Base-by-base conservation (phyloP, 2,329 filamentous ascomycete genomes). In the Penicillium sp. region DNA sequence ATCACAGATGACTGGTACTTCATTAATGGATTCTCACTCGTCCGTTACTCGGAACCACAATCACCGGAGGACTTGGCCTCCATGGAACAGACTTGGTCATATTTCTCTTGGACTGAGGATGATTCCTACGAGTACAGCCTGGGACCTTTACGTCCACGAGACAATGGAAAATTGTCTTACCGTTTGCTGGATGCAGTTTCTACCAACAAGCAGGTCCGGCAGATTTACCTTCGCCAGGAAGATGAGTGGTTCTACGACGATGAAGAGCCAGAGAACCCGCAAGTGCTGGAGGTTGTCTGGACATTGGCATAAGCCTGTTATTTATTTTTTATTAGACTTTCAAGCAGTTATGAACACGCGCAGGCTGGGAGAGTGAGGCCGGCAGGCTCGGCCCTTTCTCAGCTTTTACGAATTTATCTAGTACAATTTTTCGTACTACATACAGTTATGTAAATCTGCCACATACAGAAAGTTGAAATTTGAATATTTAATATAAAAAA, bases 11-110 rank as follows among this genome's bases (percentile, higher is more conserved):
- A 72, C 31, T 58, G 69, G 75, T 14, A 83, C 11, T 70, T 85
- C 2, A 72, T 78, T 37, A 85, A 85, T 63, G 83, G 82, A 1
- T 85, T 80, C 62, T 82, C 79, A 29, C 75, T 85, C 40, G 75
- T 76, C n/a, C 65, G 73, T 43, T 84, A 84, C 15, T 61, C 77
- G 2, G 69, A 73, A 3, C 60, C 62, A 4, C 53, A 78, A 3
- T 54, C 57, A 33, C 75, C 81, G 26, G 63, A 82, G 25, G 67
- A 74, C 26, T 46, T 60, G 27, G 69, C 70, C 20, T 50, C 57
- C 45, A 79, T 82, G 68, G 82, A 85, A 66, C 75, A 73, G 41
- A 85, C 82, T 0, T 84, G 79, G 76, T 65, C 68, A 6, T 73
- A 76, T 31, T 69, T 71, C 12, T 74, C 72, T n/a, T 66, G 66